Base-by-base conservation (phyloP, 805 yeast species). In the Ogataea thermomethanolica region DNA sequence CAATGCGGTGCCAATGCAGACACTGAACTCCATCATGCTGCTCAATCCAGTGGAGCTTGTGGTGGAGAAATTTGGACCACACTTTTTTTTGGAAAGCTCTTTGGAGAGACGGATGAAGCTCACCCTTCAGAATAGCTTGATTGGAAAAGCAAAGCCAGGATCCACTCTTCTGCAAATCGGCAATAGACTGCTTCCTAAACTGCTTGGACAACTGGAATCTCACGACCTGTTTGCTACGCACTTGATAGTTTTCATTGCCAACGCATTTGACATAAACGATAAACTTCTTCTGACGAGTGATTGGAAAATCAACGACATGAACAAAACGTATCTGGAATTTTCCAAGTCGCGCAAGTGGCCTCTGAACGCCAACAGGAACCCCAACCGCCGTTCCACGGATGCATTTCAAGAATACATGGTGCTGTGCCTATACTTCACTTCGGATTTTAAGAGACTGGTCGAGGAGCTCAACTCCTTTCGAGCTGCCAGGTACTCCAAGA, bases 111-210 rank as follows among this genome's bases (percentile, higher is more conserved):
- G 57, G 26, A 30, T 49, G 10, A 39, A 41, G 7, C 35, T 62
- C 5, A 55, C 65, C 0, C 43, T 49, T 6, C 37, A 48, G 26
- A 58, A 59, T 41, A 43, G 39, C 6, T 42, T 61, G 4, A 46
- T 51, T 8, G 66, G 66, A 12, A 62, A 58, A 32, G 41, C 45
- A 8, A 58, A 58, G 44, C 64, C 66, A 8, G 67, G 67, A 3
- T 53, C 64, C 8, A 53, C 54, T 13, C 41, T 62, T 7, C 41
- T 62, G 3, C 58, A 51, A 14, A 37, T 61, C 4, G 63, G 58
- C 11, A 58, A 61, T 41, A 51, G 43, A 15, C 25, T 61, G 8
- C 38, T 56, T 14, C 52, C 55, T 2, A 48, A 46, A 31, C 35
- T 55, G 26, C 26, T 43, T 8, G 39, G 35, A 29, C 55, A 49